These are phyloP conservation scores for Pholiota microspora DNA, from an alignment of 768 basidiomycete species.

Conservation along the genomic window DNA sequence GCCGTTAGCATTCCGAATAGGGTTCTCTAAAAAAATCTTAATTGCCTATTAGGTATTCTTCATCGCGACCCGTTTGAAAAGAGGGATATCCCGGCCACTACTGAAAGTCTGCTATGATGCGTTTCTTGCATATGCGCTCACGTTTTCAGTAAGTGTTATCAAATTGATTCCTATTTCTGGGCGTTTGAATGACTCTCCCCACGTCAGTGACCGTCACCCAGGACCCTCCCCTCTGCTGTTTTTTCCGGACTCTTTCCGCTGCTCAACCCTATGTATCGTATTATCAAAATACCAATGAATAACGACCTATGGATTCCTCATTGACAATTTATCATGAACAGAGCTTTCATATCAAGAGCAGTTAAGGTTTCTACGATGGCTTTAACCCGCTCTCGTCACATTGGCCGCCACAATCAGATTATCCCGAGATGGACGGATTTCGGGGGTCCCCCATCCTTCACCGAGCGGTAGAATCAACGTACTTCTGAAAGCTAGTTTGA, in stretches of 20 bases:
- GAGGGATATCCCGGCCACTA: slow-evolving; percentile 13
- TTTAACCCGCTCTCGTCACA: background rate
- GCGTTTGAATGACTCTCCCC: slow-evolving; percentile 1
- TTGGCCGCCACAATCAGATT: slow-evolving; percentile 13
- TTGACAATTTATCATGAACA: slow-evolving; percentile 7
- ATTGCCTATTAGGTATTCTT: slow-evolving; percentile 24
- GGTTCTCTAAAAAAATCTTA: slow-evolving; percentile 22
- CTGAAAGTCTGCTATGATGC: background rate
- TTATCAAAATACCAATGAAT: slow-evolving; percentile 12
- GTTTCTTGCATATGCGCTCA: slow-evolving; percentile 4
- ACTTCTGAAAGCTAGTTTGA: slow-evolving; percentile 6
- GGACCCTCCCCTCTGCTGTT: background rate
- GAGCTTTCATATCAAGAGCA: slow-evolving; percentile 2
- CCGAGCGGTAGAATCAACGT: slow-evolving; percentile 10
- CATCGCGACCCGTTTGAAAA: slow-evolving; percentile 11
- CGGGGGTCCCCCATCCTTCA: background rate
- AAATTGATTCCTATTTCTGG: background rate
- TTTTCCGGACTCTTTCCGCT: slow-evolving; percentile 8
- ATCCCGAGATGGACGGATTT: slow-evolving; percentile 24
- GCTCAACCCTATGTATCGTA: slow-evolving; percentile 13
- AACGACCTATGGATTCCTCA: slow-evolving; percentile 8
- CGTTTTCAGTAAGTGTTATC: slow-evolving; percentile 12
- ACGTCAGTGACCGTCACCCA: slow-evolving; percentile 7
- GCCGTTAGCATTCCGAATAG: slow-evolving; percentile 16
- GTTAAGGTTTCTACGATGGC: slow-evolving; percentile 6